phyloP scores from a whole-genome alignment of 257 asterid genomes.

The Solanum chiquidenum region DNA sequence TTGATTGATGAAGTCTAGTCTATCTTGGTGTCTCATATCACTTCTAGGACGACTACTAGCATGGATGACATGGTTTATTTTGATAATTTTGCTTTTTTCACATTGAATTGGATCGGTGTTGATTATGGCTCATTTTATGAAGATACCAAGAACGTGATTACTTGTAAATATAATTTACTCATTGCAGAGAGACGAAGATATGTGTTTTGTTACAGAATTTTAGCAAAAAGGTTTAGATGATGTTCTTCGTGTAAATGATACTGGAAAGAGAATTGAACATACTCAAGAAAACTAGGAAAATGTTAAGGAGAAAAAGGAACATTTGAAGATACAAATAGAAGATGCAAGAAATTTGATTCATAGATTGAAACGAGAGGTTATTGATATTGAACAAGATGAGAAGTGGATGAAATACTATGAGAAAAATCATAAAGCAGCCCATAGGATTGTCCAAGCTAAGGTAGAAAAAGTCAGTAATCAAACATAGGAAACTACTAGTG shows the following conservation, averaged over 20 bases:
- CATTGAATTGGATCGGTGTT: neutral
- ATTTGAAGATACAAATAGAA: neutral
- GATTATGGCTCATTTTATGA: neutral
- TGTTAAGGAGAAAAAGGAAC: neutral
- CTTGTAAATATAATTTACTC: neutral
- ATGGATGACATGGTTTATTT: neutral
- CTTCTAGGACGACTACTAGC: neutral
- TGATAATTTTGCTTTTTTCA: neutral
- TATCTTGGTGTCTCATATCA: neutral
- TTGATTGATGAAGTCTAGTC: neutral
- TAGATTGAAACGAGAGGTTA: neutral
- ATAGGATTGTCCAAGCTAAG: no score
- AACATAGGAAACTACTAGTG: no score
- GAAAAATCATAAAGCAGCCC: no score
- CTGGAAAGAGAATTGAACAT: neutral
- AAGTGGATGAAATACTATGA: no score
- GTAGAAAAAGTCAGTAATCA: neutral
- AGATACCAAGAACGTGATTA: neutral
- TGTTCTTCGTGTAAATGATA: neutral
- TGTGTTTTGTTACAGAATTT: neutral
- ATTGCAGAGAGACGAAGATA: neutral
- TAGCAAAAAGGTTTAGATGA: neutral
- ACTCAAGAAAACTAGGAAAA: neutral
- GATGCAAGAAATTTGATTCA: neutral
- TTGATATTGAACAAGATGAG: no score